These are phyloP conservation scores for Calonectria hawksworthii DNA, from an alignment of 2,329 filamentous ascomycete genomes.

Conservation along the genomic window DNA sequence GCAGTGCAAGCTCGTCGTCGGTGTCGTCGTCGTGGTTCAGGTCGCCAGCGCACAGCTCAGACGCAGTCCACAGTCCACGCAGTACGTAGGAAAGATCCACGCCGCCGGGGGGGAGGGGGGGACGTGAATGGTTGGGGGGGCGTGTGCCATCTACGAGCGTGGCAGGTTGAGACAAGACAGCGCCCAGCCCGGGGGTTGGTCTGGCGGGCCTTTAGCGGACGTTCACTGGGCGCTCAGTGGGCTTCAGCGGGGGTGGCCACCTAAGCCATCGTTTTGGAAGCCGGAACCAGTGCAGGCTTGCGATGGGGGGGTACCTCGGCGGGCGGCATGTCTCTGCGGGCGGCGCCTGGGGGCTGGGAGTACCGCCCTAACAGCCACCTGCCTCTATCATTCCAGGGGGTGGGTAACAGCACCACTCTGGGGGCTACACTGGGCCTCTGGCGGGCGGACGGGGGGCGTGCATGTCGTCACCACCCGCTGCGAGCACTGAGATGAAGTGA, in stretches of 20 bases:
- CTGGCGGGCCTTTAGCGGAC: slow-evolving; percentile 5
- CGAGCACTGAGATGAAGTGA: slow-evolving; percentile 15
- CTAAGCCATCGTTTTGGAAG: slow-evolving; percentile 7
- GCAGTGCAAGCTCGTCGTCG: slow-evolving; percentile 24
- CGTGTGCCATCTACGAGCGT: slow-evolving; percentile 42
- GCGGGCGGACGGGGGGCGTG: slow-evolving; percentile 19
- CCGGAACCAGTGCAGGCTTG: slow-evolving; percentile 10
- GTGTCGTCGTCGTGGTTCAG: slow-evolving; percentile 36
- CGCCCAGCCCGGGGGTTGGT: slow-evolving; percentile 20
- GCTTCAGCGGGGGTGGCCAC: slow-evolving; percentile 8
- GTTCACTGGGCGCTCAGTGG: not conserved
- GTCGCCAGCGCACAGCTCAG: slow-evolving; percentile 41
- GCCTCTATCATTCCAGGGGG: slow-evolving; percentile 30
- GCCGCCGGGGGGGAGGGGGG: slow-evolving; percentile 33
- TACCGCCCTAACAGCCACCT: slow-evolving; percentile 25
- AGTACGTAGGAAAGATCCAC: slow-evolving; percentile 40
- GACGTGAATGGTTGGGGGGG: slow-evolving; percentile 43
- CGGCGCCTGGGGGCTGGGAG: slow-evolving; percentile 14
- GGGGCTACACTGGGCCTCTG: not conserved
- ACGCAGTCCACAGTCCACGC: slow-evolving; percentile 22
- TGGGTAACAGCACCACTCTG: not conserved
- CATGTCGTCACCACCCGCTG: slow-evolving; percentile 31
- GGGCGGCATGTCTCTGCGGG: not conserved
- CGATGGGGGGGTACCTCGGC: slow-evolving; percentile 25
- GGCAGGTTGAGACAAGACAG: slow-evolving; percentile 42